Evolutionary conservation across 208 protist species (phyloP), one percentile per base, ranked within the genome.

Genomic region (Trypanosoma theileri): DNA sequence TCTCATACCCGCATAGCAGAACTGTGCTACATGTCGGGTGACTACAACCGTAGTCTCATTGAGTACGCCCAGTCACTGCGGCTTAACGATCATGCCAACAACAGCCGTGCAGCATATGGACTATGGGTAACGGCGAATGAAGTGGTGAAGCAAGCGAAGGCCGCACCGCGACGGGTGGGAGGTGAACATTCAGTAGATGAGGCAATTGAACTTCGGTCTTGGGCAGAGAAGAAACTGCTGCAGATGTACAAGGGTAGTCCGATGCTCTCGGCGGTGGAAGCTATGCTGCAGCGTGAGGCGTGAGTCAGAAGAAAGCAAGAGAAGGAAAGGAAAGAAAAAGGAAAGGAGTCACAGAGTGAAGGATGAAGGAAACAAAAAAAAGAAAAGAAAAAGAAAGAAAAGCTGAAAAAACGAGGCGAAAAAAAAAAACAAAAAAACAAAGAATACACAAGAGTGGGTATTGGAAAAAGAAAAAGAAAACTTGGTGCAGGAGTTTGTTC

Each of bases 51-150:
- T 44, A 70, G 74, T 56, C 74, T 78, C 21, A 60, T 81, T 17
- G 81, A 85, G 78, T 95, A 91, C 78, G 56, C 89, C 16, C 86
- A 93, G 76, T 92, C 89, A 40, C 83, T 95, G 21, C 80, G 80
- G 13, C 71, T 88, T 55, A 95, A 95, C 63, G 57, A 66, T 26
- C 63, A 81, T 55, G 50, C 72, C 12, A 95, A 95, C 77, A 95
- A 95, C 76, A 61, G 77, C 11, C 84, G 89, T 13, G 83, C 86
- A 13, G 85, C 85, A 16, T 93, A 93, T 57, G 89, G 86, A 6
- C 58, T 95, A 22, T 85, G 81, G 85, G 79, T 86, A 50, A 79
- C 77, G 13, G 70, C 81, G 7, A 74, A 73, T 16, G 80, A 95
- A 63, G 66, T 88, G 45, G 63, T 92, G 28, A 71, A 69, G 19